These are phyloP conservation scores for Micractinium conductrix DNA, from an alignment of 139 green algal genomes.

Conservation along the genomic window DNA sequence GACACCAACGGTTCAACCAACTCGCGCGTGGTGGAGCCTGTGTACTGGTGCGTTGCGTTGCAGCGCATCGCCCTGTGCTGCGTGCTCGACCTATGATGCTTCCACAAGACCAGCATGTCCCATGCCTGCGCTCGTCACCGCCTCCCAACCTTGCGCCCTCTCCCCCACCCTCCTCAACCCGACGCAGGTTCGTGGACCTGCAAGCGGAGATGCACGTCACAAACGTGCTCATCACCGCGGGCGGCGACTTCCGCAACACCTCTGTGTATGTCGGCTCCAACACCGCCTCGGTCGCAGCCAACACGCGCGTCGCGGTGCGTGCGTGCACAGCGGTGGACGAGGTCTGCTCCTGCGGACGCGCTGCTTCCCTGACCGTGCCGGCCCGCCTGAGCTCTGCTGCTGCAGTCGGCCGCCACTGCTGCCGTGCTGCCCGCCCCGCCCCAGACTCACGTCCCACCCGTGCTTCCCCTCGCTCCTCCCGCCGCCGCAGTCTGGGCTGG, in stretches of 20 bases:
- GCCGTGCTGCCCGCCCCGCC: neutral
- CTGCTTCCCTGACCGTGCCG: neutral
- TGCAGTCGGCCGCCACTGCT: neutral
- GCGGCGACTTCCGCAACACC: conserved; percentile 20
- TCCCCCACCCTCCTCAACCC: too few relatives aligned
- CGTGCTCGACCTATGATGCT: too few relatives aligned
- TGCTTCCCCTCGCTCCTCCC: neutral
- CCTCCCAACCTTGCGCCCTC: too few relatives aligned
- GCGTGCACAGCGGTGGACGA: too few relatives aligned
- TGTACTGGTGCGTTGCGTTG: conserved; percentile 48
- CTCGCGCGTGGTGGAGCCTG: conserved; percentile 25
- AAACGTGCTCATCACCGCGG: conserved; percentile 29
- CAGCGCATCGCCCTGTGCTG: conserved; percentile 2
- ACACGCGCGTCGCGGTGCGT: conserved; percentile 27
- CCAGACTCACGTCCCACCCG: too few relatives aligned
- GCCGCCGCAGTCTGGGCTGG: conserved; percentile 9
- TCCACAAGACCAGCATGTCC: too few relatives aligned
- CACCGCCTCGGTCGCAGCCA: conserved; percentile 14
- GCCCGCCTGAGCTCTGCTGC: too few relatives aligned
- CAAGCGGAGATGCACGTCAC: neutral
- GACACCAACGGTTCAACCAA: neutral
- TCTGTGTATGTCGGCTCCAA: conserved; percentile 38
- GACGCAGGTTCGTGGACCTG: neutral
- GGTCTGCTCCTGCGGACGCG: too few relatives aligned
- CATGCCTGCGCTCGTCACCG: too few relatives aligned